Evolutionary conservation across 1,284 basidiomycete genomes (phyloP), one percentile per base, ranked within the genome.

Genomic region (Sphaerobolus stellatus): DNA sequence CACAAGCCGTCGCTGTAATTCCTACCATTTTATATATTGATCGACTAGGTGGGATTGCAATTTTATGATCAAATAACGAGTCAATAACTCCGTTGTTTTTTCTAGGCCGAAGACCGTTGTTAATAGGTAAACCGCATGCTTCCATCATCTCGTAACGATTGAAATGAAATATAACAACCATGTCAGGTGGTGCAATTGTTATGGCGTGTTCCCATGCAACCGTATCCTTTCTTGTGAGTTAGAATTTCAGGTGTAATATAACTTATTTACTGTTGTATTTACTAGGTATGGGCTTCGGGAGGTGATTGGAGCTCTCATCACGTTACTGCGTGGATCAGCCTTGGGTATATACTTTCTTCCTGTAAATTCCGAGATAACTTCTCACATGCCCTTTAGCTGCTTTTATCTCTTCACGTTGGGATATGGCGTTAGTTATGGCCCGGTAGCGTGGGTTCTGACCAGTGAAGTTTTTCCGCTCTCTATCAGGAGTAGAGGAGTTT

Each of bases 381-480:
- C 30, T 20, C 27, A 8, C 13, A 25, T 13, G 18, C 16, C 33
- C 61, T 60, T 59, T 60, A 87, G 85, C 51, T 82, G 79, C 51
- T 80, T 90, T 44, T 92, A 91, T 67, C 64, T 79, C 9, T 94
- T 92, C 73, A 93, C 91, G 27, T 83, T 82, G 54, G 85, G 87
- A 25, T 95, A 93, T 66, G 91, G 92, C 2, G 72, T 85, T 41
- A 91, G 88, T 34, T 86, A 90, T 66, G 92, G 92, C 1, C 93
- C 93, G 2, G 82, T 92, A 60, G 89, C 86, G 11, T 95, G 92
- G 90, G 82, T 92, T 1, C 76, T 92, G 2, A 85, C 88, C 0
- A 84, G 81, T 59, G 90, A 92, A 70, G 86, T 95, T 22, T 94
- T 94, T 70, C 88, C 93, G 5, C 75, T 92, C n/a, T 88, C 90